These are phyloP conservation scores for Fraxinus americana DNA, from an alignment of 257 asterid genomes.

Conservation along the genomic window DNA sequence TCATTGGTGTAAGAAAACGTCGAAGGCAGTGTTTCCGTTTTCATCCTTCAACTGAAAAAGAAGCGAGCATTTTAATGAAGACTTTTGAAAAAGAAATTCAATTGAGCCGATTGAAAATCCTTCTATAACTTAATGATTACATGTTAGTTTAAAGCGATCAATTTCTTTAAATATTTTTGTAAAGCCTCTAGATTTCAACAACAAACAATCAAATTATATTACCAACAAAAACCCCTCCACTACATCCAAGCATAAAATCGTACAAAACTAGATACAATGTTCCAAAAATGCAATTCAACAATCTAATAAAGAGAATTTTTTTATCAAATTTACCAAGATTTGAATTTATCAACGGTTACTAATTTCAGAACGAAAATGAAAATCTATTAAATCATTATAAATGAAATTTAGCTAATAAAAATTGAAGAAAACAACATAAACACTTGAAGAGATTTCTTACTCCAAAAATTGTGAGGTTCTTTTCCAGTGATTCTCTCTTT, in stretches of 20 bases:
- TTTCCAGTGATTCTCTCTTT: too few species aligned
- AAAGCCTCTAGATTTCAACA: background rate
- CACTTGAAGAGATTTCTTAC: conserved; percentile 13
- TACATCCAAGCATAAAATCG: background rate
- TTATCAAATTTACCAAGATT: background rate
- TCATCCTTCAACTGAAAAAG: conserved; percentile 44
- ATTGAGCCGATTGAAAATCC: background rate
- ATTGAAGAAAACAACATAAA: conserved; percentile 7
- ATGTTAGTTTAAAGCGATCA: conserved; percentile 4
- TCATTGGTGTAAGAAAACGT: conserved; percentile 38
- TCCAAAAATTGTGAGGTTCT: conserved; percentile 3
- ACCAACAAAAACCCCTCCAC: background rate
- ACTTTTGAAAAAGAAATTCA: conserved; percentile 5
- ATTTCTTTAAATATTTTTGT: background rate
- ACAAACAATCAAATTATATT: background rate
- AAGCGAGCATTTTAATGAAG: conserved; percentile 1
- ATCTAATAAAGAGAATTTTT: background rate
- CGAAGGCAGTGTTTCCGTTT: conserved; percentile 46
- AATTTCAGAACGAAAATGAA: background rate
- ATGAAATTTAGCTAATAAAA: background rate
- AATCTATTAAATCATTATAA: background rate
- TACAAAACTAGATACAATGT: background rate
- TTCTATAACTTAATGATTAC: background rate
- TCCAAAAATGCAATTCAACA: background rate
- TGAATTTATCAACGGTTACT: background rate